These are phyloP conservation scores for Claviceps sp. DNA, from an alignment of 2,329 filamentous ascomycete species.

Conservation along the genomic window DNA sequence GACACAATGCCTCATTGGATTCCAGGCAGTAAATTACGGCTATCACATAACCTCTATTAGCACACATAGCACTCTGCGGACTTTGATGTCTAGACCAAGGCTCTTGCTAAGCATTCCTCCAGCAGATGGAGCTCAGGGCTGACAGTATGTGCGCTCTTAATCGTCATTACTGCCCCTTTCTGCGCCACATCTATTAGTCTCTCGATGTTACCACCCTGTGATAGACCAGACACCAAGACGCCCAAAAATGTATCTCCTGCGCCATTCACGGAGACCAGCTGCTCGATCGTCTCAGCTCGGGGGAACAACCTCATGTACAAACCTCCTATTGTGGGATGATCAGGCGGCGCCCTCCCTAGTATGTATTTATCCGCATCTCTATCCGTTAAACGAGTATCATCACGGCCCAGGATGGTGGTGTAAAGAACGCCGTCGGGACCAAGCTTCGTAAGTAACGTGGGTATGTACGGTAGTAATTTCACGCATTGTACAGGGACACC, in stretches of 20 bases:
- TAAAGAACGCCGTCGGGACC: conserved; percentile 64
- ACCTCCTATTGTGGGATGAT: conserved; percentile 48
- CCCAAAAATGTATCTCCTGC: conserved; percentile 90
- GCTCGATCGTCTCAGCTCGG: conserved; percentile 48
- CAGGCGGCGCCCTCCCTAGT: conserved; percentile 45
- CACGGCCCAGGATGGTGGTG: conserved; percentile 53
- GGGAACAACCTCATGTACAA: conserved; percentile 71
- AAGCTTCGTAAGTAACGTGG: conserved; percentile 73
- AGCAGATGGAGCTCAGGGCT: conserved; percentile 40
- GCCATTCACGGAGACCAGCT: conserved; percentile 83
- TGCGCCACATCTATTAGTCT: conserved; percentile 70
- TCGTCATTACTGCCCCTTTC: conserved; percentile 62
- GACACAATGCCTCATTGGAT: no score
- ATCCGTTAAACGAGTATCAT: conserved; percentile 53
- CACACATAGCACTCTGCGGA: no score
- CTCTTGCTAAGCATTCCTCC: conserved; percentile 22
- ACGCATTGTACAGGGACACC: conserved; percentile 76
- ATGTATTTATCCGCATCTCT: conserved; percentile 55
- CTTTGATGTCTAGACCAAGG: not conserved
- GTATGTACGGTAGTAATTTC: conserved; percentile 78
- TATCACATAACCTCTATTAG: no score
- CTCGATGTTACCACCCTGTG: conserved; percentile 40
- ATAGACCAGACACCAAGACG: conserved; percentile 66
- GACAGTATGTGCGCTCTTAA: conserved; percentile 65
- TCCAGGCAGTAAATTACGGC: no score